Conservation (phyloP, 2,329 filamentous ascomycete species). For the Tolypocladium paradoxum region DNA sequence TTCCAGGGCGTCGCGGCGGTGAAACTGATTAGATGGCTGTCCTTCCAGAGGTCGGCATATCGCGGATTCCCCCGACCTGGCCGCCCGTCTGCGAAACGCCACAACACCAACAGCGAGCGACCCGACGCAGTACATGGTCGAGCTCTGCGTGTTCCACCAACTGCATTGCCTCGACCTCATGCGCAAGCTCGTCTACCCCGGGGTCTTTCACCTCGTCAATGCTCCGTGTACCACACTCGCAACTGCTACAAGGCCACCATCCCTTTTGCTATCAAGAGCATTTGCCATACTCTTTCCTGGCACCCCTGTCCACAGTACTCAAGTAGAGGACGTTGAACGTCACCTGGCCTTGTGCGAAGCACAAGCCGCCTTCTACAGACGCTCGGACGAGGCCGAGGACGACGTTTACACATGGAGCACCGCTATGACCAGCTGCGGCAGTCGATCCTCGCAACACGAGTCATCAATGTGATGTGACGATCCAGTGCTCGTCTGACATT, state of each 20-base stretch:
- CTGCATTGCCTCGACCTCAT: conserved; percentile 38
- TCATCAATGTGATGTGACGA: too few relatives aligned
- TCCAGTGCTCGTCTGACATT: conserved; percentile 43
- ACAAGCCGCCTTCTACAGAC: not conserved
- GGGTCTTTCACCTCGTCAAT: conserved; percentile 37
- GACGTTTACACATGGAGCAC: conserved; percentile 28
- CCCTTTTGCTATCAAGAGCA: too few relatives aligned
- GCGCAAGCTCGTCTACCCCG: conserved; percentile 35
- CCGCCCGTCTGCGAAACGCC: conserved; percentile 40
- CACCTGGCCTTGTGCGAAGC: not conserved
- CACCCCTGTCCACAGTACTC: not conserved
- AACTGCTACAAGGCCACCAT: too few relatives aligned
- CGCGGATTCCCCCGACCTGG: conserved; percentile 45
- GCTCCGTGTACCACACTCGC: too few relatives aligned
- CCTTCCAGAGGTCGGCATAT: conserved; percentile 35
- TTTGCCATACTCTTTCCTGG: too few relatives aligned
- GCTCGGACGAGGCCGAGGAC: conserved; percentile 29
- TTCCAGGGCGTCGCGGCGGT: too few relatives aligned
- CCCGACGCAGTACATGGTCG: conserved; percentile 41
- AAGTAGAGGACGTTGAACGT: not conserved
- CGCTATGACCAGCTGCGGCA: conserved; percentile 43
- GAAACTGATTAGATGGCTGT: not conserved
- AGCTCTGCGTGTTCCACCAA: conserved; percentile 45
- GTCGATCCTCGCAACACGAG: too few relatives aligned
- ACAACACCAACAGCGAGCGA: conserved; percentile 41